A percentile compares a stretch with the other conserved stretches of the same genome.
Evolutionary conservation across 305 asterid species (phyloP).

Genomic region (Salvia sclarea): DNA sequence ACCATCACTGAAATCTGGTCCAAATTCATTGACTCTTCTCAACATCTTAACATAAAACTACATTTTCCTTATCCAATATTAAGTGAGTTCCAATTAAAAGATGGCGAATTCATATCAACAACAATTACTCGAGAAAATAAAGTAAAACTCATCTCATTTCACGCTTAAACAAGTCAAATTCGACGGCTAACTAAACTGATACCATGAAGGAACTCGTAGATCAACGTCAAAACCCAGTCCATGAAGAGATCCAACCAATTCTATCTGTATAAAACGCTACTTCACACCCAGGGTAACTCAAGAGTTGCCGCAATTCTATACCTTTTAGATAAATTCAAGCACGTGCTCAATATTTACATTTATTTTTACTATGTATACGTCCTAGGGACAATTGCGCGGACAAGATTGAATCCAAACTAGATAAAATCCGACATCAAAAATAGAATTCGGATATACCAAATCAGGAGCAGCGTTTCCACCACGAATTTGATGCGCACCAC

Average conservation of each 20-base stretch:
- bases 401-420: slow-evolving; percentile 16
- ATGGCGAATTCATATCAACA: not conserved
- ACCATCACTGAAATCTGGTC: not conserved
- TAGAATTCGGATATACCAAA: slow-evolving; percentile 34
- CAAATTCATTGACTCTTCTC: slow-evolving; percentile 1
- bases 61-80: not conserved
- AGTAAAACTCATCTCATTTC: not conserved
- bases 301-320: slow-evolving; percentile 25
- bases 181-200: slow-evolving; percentile 11
- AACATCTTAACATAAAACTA: not conserved
- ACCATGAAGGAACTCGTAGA: slow-evolving; percentile 15
- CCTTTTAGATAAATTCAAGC: slow-evolving; percentile 21
- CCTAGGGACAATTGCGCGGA: slow-evolving; percentile 20
- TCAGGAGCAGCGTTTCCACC: slow-evolving; percentile 25
- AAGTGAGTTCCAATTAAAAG: not conserved
- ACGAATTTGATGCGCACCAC: slow-evolving; percentile 18
- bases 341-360: slow-evolving; percentile 21
- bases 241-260: slow-evolving; percentile 35
- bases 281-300: not conserved
- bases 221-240: slow-evolving; percentile 16
- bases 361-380: slow-evolving; percentile 6
- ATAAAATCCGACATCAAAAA: slow-evolving; percentile 22
- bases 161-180: slow-evolving; percentile 15
- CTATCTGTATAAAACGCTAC: not conserved
- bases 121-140: not conserved